Conservation (phyloP, 2,329 filamentous ascomycete species). For the Sclerotinia minor region DNA sequence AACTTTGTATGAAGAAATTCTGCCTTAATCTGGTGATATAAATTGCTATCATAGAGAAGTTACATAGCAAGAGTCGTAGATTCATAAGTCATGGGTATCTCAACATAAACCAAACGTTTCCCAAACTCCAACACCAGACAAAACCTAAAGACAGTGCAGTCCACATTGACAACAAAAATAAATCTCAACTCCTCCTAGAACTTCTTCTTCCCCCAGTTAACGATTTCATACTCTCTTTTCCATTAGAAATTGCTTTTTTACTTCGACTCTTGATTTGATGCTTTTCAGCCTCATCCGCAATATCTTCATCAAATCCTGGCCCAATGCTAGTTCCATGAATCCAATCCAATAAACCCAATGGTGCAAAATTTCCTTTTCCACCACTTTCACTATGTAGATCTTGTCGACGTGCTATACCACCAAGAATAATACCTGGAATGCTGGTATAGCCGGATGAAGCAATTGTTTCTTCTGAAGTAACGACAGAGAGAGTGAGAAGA, state of each 20-base stretch:
- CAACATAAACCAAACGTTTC: background rate
- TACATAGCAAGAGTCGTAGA: background rate
- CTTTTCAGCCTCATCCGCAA: constrained; percentile 56
- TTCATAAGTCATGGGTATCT: background rate
- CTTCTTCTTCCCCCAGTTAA: constrained; percentile 36
- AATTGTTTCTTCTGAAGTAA: constrained; percentile 66
- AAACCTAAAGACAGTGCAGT: background rate
- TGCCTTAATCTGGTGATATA: background rate
- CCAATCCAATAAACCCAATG: constrained; percentile 65
- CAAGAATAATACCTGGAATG: constrained; percentile 53
- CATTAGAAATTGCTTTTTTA: constrained; percentile 41
- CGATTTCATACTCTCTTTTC: constrained; percentile 39
- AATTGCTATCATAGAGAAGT: background rate
- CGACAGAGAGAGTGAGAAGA: constrained; percentile 61
- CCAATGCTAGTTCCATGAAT: constrained; percentile 56
- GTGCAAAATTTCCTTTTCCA: constrained; percentile 60
- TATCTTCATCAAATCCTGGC: constrained; percentile 54
- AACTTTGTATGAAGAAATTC: background rate
- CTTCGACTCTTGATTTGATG: constrained; percentile 50
- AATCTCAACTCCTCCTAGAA: constrained; percentile 28
- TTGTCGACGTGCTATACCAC: constrained; percentile 52
- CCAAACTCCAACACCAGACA: background rate
- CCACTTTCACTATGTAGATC: constrained; percentile 58
- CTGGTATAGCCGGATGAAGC: constrained; percentile 67
- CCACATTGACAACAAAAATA: background rate